phyloP scores from a whole-genome alignment of 2,329 filamentous ascomycete species.

The Monilinia vaccinii-corymbosi region DNA sequence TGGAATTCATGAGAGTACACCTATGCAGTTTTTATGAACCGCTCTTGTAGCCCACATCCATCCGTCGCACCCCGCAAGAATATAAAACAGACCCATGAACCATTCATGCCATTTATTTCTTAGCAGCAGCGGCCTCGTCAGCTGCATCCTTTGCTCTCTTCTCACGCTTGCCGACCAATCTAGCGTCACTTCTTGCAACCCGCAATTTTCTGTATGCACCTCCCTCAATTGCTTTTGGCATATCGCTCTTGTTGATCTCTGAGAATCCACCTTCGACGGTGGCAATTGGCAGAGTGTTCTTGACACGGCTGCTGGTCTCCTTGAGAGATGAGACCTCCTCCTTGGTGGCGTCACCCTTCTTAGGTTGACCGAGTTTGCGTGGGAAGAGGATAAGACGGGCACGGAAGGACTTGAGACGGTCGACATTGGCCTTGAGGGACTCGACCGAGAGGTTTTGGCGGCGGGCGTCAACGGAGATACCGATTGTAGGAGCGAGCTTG shows the following conservation, averaged over 20 bases:
- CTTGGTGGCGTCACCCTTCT: conserved; percentile 82
- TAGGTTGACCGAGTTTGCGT: conserved; percentile 85
- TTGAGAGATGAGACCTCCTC: conserved; percentile 61
- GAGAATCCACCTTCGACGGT: conserved; percentile 55
- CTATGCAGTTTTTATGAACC: conserved; percentile 27
- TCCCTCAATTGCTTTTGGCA: conserved; percentile 67
- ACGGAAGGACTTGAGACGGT: conserved; percentile 96
- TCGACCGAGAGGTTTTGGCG: conserved; percentile 97
- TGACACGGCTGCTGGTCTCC: conserved; percentile 49
- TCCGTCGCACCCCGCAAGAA: conserved; percentile 24
- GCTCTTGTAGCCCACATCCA: conserved; percentile 26
- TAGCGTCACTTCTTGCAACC: conserved; percentile 72
- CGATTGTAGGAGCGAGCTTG: conserved; percentile 90
- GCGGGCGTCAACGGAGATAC: conserved; percentile 93
- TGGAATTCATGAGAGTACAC: conserved; percentile 32
- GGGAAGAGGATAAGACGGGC: conserved; percentile 95
- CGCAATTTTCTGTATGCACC: conserved; percentile 83
- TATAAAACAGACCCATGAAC: conserved; percentile 24
- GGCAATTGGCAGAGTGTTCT: conserved; percentile 62
- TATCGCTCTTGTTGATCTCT: conserved; percentile 73
- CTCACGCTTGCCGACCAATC: conserved; percentile 75
- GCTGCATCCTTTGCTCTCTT: conserved; percentile 88
- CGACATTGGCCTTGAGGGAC: conserved; percentile 88
- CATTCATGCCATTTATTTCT: conserved; percentile 58
- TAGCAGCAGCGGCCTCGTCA: conserved; percentile 66